A percentile compares a stretch with the other conserved stretches of the same genome.
phyloP scores from a whole-genome alignment of 768 basidiomycete species.

The Scleroderma bovista region DNA sequence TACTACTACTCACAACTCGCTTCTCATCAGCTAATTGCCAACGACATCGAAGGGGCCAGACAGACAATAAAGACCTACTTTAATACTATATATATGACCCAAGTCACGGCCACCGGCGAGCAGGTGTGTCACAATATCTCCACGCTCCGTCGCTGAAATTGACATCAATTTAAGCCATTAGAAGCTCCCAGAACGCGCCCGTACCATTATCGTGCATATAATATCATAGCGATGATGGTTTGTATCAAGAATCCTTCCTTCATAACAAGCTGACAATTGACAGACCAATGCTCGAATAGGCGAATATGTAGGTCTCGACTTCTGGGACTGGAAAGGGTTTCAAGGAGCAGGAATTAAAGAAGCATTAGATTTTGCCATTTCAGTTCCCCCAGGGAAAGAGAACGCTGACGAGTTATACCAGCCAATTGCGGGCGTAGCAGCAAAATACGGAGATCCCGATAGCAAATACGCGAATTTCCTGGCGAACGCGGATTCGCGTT shows the following conservation, averaged over 20 bases:
- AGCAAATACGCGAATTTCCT: constrained; percentile 50
- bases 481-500: constrained; percentile 31
- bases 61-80: constrained; percentile 47
- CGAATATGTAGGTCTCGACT: constrained; percentile 38
- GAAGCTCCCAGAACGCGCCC: constrained; percentile 58
- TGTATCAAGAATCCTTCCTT: constrained; percentile 12
- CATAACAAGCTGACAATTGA: background rate
- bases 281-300: constrained; percentile 56
- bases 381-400: constrained; percentile 22
- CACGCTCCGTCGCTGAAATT: background rate
- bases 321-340: constrained; percentile 46
- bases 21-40: constrained; percentile 48
- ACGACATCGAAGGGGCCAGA: constrained; percentile 45
- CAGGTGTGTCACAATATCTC: constrained; percentile 33
- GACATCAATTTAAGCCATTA: constrained; percentile 37
- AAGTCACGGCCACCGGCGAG: constrained; percentile 54
- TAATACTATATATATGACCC: constrained; percentile 39
- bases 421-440: constrained; percentile 50
- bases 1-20: constrained; percentile 60
- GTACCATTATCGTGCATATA: constrained; percentile 65
- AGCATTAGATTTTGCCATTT: constrained; percentile 56
- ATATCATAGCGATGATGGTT: constrained; percentile 64
- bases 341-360: constrained; percentile 52
- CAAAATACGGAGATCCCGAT: constrained; percentile 56
- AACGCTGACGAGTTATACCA: constrained; percentile 50